Evolutionary conservation across 495 filamentous ascomycete species (phyloP).

Genomic region (Penicillium flavigenum): DNA sequence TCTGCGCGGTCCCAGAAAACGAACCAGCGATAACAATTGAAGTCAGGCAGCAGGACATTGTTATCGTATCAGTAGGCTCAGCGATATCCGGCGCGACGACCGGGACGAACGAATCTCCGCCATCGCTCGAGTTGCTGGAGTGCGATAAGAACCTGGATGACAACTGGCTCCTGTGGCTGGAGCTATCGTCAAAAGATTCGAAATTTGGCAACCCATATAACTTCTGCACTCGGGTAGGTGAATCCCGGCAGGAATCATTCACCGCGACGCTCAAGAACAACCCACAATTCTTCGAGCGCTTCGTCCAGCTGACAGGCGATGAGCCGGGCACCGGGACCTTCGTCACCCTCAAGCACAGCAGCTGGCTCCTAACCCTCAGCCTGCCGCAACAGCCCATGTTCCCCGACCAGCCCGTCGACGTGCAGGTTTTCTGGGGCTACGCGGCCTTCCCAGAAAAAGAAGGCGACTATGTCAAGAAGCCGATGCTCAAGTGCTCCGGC

Average conservation of each 20-base stretch:
- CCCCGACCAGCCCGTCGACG: constrained; percentile 28
- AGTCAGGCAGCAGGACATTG: constrained; percentile 22
- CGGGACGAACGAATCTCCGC: constrained; percentile 22
- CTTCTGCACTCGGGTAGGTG: constrained; percentile 31
- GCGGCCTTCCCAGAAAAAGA: constrained; percentile 31
- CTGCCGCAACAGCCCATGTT: constrained; percentile 45
- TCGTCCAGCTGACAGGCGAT: constrained; percentile 30
- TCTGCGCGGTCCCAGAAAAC: constrained; percentile 12
- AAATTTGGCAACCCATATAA: constrained; percentile 38
- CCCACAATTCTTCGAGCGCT: constrained; percentile 28
- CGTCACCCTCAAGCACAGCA: constrained; percentile 36
- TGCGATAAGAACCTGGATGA: constrained; percentile 15
- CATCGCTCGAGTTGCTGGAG: constrained; percentile 2
- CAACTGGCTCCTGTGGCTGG: constrained; percentile 31
- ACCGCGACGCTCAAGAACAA: constrained; percentile 37
- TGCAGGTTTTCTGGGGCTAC: constrained; percentile 44
- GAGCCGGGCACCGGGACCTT: constrained; percentile 35
- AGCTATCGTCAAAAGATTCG: constrained; percentile 14
- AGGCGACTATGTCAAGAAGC: constrained; percentile 41
- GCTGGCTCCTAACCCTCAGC: constrained; percentile 38
- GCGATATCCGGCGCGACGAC: constrained; percentile 18
- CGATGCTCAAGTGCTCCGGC: constrained; percentile 42
- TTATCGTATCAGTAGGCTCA: constrained; percentile 28
- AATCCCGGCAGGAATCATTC: constrained; percentile 39
- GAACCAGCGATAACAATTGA: constrained; percentile 13